Base-by-base conservation (phyloP, 1,284 basidiomycete genomes). In the Tremellales sp. region DNA sequence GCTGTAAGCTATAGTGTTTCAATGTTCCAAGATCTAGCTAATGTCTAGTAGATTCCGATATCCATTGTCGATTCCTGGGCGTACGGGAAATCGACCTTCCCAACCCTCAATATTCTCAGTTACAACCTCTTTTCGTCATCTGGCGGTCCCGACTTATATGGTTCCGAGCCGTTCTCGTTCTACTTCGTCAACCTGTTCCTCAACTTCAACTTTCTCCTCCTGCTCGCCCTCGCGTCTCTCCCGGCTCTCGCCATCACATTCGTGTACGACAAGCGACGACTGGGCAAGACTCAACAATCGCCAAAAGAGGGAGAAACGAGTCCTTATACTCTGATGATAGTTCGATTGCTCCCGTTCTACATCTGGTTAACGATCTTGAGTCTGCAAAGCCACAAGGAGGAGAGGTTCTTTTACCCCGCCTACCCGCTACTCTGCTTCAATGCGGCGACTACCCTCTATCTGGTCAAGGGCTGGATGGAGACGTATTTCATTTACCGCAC, bases 371-470 rank as follows among this genome's bases (percentile, higher is more conserved):
- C 70, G 3, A 82, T 95, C 54, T 75, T 99, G 54, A 83, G 81
- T 7, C 54, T 77, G 2, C 95, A 98, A 73, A 74, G 85, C 5
- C 95, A 98, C 75, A 98, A 98, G 75, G 95, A 99, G 72, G 95
- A 98, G 69, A 79, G 95, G 21, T 98, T 99, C 76, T 87, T 98
- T 84, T 98, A 85, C 72, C 94, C 95, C 1, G 85, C 83, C 1
- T 98, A 97, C 72, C 85, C 91, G 0, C 74, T 97, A 36, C 74
- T 98, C 43, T 90, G 88, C 68, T 88, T 98, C 74, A 97, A 97
- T 69, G 94, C 91, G 1, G 90, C 90, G 3, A 84, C 93, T 22
- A 77, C 83, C 27, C 59, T 95, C 22, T 93, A 86, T 73, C 77
- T 97, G 27, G 61, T 86, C 13, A 80, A 88, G 53, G 89, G 89